Base-by-base conservation (phyloP, 345 rosid species). In the Clarkia xantiana region DNA sequence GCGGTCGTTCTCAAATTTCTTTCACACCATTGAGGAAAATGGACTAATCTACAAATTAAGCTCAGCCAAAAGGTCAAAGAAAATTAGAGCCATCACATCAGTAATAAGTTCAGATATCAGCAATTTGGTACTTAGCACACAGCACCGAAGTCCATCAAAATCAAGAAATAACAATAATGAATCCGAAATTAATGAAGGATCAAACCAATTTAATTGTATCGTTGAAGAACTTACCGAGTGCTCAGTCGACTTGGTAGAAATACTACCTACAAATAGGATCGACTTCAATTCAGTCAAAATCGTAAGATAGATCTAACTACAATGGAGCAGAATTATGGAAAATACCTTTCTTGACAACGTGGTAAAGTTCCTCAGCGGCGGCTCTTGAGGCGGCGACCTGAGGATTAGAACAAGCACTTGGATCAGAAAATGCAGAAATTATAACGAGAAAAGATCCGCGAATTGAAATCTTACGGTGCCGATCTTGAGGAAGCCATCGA, bases 401-500 rank as follows among this genome's bases (percentile, higher is more conserved):
- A 57, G 9, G 2, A 14, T 18, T 25, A 20, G 36, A 2, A 1
- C 42, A 29, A 45, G 9, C 20, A 29, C 20, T 23, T 16, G 1
- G 1, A 29, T n/a, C 40, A 13, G 29, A 14, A 42, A 3, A 45
- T 4, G 18, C 14, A 40, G 14, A 11, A 13, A 41, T 18, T 15
- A 8, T 12, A 43, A 38, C 25, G 23, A 3, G 51, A n/a, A 11
- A 57, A 42, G 19, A 18, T 38, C 10, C 16, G 22, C 11, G 42
- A 11, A 52, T 15, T 10, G 12, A 18, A 2, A 47, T 14, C 4
- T 40, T 75, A 88, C 94, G 51, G 81, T 61, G 71, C 82, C 97
- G 54, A 78, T 79, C 86, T 88, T 88, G 71, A 88, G 71, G 70
- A 81, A 84, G 5, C 84, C 94, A 66, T 84, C 94, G 36, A 76